phyloP scores from a whole-genome alignment of 2,329 filamentous ascomycete genomes.

The Sclerotinia trifoliorum region DNA sequence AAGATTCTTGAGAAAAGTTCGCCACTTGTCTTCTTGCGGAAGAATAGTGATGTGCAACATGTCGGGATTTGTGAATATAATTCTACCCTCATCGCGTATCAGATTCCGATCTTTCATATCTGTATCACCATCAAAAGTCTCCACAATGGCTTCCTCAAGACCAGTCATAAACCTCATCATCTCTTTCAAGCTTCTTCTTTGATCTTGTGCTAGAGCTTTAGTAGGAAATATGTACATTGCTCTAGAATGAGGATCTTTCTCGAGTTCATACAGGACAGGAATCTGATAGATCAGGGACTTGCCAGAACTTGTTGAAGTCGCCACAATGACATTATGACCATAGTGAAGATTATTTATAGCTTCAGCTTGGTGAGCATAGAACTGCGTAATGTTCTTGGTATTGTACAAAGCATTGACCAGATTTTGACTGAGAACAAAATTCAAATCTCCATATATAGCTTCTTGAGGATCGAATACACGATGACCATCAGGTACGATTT shows the following conservation, averaged over 20 bases:
- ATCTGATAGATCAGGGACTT: conserved; percentile 98
- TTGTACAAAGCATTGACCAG: conserved; percentile 97
- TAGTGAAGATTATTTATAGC: conserved; percentile 85
- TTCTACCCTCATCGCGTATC: conserved; percentile 83
- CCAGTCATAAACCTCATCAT: conserved; percentile 78
- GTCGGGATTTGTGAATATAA: conserved; percentile 97
- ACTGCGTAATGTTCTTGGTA: conserved; percentile 75
- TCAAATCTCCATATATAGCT: conserved; percentile 76
- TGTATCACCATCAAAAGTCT: conserved; percentile 96
- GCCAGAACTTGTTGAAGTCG: conserved; percentile 92
- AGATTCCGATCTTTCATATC: conserved; percentile 72
- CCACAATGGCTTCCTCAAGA: conserved; percentile 73
- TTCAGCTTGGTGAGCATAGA: conserved; percentile 91
- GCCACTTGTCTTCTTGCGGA: conserved; percentile 87
- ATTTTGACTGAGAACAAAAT: conserved; percentile 83
- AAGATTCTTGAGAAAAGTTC: conserved; percentile 81
- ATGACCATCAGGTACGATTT: conserved; percentile 92
- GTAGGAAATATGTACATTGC: conserved; percentile 99
- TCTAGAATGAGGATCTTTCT: conserved; percentile 71
- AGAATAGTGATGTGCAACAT: conserved; percentile 96
- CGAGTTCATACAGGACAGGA: conserved; percentile 82
- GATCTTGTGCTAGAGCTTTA: conserved; percentile 93
- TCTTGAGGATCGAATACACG: conserved; percentile 85
- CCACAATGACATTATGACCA: conserved; percentile 84
- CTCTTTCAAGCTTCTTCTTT: conserved; percentile 82